phyloP scores from a whole-genome alignment of 1,284 basidiomycete genomes.

The Sanghuangporus baumii region DNA sequence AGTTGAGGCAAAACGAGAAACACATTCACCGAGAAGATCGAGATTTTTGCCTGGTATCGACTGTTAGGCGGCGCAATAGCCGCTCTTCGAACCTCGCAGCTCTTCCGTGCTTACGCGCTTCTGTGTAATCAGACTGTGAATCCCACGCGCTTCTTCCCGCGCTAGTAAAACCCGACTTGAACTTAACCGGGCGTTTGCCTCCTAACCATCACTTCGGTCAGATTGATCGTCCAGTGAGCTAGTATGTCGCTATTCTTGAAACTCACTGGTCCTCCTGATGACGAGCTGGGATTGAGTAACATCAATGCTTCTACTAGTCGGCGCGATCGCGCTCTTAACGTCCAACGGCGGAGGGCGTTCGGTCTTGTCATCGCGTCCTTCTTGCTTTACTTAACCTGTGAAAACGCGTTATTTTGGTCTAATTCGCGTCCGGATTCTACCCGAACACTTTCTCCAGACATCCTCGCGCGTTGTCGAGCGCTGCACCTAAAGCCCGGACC shows the following conservation, averaged over 20 bases:
- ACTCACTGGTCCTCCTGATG: not conserved
- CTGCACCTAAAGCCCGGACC: constrained; percentile 30
- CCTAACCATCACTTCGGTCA: not conserved
- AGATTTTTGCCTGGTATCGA: too few species aligned
- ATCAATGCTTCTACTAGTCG: not conserved
- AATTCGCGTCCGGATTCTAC: not conserved
- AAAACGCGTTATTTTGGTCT: not conserved
- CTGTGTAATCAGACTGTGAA: not conserved
- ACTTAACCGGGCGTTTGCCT: not conserved
- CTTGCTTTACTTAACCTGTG: constrained; percentile 1
- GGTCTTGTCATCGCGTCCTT: constrained; percentile 3
- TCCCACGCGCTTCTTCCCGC: not conserved
- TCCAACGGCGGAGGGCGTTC: not conserved
- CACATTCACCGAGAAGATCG: too few species aligned
- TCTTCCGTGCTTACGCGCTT: not conserved
- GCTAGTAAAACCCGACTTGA: not conserved
- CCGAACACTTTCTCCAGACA: constrained; percentile 5
- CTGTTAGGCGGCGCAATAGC: too few species aligned
- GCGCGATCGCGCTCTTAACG: not conserved
- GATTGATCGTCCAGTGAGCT: not conserved
- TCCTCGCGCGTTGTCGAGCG: constrained; percentile 21
- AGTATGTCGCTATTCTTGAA: not conserved
- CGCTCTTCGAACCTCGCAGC: too few species aligned
- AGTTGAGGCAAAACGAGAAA: too few species aligned
- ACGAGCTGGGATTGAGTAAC: not conserved